These are phyloP conservation scores for Clitoria ternatea DNA, from an alignment of 306 rosid genomes.

Conservation along the genomic window DNA sequence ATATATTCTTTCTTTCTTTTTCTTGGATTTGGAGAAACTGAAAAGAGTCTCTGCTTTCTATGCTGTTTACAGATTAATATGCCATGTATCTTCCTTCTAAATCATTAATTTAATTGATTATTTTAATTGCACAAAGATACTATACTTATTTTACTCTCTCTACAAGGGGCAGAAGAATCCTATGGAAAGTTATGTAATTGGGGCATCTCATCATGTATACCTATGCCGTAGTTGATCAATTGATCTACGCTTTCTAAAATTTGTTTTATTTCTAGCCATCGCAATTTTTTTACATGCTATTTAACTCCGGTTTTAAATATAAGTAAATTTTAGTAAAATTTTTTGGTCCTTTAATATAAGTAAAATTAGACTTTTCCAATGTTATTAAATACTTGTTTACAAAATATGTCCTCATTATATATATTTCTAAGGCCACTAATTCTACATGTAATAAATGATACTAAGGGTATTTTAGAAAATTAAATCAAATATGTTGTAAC, in stretches of 20 bases:
- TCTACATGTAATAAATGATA: no score
- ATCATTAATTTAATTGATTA: background rate
- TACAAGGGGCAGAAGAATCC: slow-evolving; percentile 38
- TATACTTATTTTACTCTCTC: background rate
- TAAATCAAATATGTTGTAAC: no score
- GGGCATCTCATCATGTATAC: background rate
- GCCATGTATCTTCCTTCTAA: slow-evolving; percentile 12
- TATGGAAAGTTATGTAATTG: slow-evolving; percentile 23
- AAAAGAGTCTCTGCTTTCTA: slow-evolving; percentile 45
- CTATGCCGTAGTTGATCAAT: background rate
- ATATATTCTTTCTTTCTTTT: slow-evolving; percentile 38
- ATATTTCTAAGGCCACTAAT: no score
- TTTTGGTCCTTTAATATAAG: no score
- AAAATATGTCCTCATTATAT: no score
- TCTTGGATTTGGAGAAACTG: slow-evolving; percentile 45
- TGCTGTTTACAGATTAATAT: slow-evolving; percentile 40
- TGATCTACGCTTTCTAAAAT: background rate
- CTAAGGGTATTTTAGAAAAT: no score
- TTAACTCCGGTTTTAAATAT: no score
- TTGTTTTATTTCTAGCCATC: background rate
- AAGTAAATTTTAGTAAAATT: no score
- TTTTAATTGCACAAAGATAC: background rate
- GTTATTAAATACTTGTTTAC: no score
- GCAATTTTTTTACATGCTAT: no score
- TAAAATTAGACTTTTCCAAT: no score